phyloP scores from a whole-genome alignment of 495 filamentous ascomycete species.

The Annulohypoxylon nitens region DNA sequence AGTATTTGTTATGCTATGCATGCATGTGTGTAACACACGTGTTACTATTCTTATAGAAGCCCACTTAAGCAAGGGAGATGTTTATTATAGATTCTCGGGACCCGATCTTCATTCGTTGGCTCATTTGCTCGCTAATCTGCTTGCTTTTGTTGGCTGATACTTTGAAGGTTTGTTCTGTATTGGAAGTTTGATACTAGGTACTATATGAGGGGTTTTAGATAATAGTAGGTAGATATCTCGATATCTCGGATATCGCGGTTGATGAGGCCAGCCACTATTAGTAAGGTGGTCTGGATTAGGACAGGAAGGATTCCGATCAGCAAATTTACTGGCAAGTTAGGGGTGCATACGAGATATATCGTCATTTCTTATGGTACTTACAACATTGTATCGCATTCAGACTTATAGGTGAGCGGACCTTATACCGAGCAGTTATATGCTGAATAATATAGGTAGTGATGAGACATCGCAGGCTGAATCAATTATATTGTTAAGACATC shows the following conservation, averaged over 20 bases:
- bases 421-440: neutral
- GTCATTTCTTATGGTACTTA: too few relatives aligned
- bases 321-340: neutral
- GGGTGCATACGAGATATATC: neutral
- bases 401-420: neutral
- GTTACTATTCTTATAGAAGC: slow-evolving; percentile 8
- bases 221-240: neutral
- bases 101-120: neutral
- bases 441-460: neutral
- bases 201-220: neutral
- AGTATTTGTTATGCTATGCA: slow-evolving; percentile 1
- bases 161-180: neutral
- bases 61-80: slow-evolving; percentile 4
- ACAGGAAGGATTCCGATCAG: neutral
- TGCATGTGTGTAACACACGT: slow-evolving; percentile 1
- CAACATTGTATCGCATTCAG: neutral
- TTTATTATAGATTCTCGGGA: neutral
- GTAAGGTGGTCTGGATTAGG: neutral
- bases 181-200: neutral
- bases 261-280: neutral
- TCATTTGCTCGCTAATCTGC: neutral
- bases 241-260: neutral
- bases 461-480: neutral
- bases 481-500: neutral
- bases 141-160: neutral